Evolutionary conservation across 331 rosid species (phyloP).

Genomic region (Cucumis variabilis): DNA sequence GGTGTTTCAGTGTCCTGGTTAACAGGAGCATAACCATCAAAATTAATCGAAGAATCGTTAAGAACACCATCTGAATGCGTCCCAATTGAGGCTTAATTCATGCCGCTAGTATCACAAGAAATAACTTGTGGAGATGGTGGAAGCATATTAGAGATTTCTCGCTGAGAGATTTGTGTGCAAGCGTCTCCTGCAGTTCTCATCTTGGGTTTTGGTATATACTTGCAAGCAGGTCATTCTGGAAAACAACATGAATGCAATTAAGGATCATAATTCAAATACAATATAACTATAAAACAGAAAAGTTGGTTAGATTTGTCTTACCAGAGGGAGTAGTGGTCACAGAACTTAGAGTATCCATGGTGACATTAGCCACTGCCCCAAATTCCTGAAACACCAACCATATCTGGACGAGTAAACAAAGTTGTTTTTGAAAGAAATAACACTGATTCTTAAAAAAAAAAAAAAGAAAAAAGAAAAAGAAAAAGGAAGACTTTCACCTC

Average conservation of each 20-base stretch:
- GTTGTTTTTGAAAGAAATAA: conserved; percentile 25
- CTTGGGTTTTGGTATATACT: conserved; percentile 47
- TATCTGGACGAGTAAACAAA: conserved; percentile 29
- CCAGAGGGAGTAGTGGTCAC: conserved; percentile 38
- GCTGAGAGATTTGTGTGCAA: conserved; percentile 28
- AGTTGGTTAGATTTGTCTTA: conserved; percentile 27
- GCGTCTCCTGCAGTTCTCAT: conserved; percentile 37
- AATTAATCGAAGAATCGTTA: conserved; percentile 49
- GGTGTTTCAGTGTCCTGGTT: conserved; percentile 48
- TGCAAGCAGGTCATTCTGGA: conserved; percentile 43
- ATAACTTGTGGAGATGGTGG: conserved; percentile 34
- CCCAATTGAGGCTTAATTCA: conserved; percentile 41
- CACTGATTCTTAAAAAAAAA: background rate
- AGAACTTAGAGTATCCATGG: conserved; percentile 27
- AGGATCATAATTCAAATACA: background rate
- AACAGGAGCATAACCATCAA: conserved; percentile 31
- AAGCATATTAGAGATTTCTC: conserved; percentile 38
- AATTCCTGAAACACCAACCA: conserved; percentile 52
- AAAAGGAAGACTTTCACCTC: conserved; percentile 53
- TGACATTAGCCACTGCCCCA: conserved; percentile 33
- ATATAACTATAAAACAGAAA: background rate
- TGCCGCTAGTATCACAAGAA: conserved; percentile 28
- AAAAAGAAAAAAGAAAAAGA: too few relatives aligned
- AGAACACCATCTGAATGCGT: conserved; percentile 37
- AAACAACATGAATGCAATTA: background rate